A percentile compares a stretch with the other conserved stretches of the same genome.
Evolutionary conservation across 345 rosid species (phyloP).

Genomic region (Brassica napus): DNA sequence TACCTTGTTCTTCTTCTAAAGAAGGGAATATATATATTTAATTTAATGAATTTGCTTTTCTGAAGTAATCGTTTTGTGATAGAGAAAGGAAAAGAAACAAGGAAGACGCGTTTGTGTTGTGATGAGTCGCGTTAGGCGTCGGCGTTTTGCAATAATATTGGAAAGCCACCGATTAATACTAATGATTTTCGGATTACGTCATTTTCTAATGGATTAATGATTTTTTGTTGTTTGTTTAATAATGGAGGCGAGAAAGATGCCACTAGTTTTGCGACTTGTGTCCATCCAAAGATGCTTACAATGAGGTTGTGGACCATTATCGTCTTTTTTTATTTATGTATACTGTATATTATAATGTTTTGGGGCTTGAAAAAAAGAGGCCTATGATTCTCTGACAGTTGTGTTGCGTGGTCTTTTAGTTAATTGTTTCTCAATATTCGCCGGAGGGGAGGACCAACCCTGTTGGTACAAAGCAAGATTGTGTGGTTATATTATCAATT

Average conservation of each 20-base stretch:
- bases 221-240: not conserved
- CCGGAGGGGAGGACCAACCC: constrained; percentile 18
- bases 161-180: constrained; percentile 33
- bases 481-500: not conserved
- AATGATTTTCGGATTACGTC: constrained; percentile 20
- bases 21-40: not conserved
- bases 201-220: constrained; percentile 21
- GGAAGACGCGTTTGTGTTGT: constrained; percentile 30
- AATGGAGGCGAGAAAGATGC: constrained; percentile 21
- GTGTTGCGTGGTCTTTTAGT: constrained; percentile 36
- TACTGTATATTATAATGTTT: not conserved
- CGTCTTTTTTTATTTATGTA: not conserved
- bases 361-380: not conserved
- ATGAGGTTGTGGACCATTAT: constrained; percentile 32
- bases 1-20: constrained; percentile 3
- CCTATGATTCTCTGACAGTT: constrained; percentile 33
- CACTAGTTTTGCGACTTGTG: constrained; percentile 36
- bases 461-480: constrained; percentile 34
- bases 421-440: constrained; percentile 33
- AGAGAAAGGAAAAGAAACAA: constrained; percentile 5
- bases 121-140: constrained; percentile 8
- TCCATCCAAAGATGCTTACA: constrained; percentile 35
- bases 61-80: constrained; percentile 1
- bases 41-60: not conserved
- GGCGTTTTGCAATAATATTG: not conserved